These are phyloP conservation scores for Quercus parvula DNA, from an alignment of 306 rosid genomes.

Conservation along the genomic window DNA sequence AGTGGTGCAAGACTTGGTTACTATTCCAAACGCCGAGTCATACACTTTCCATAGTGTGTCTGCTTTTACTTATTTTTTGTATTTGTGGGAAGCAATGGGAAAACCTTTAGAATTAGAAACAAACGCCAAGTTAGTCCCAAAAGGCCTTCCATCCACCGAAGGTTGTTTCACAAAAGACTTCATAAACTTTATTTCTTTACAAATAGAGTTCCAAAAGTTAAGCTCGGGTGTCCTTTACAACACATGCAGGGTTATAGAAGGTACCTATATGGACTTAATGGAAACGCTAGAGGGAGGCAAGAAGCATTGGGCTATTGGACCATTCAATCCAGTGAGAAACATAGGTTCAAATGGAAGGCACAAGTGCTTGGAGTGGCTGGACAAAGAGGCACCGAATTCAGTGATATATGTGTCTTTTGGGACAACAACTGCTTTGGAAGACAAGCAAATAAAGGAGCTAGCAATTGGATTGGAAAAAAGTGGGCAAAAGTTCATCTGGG, in stretches of 20 bases:
- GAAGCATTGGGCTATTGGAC: slow-evolving; percentile 66
- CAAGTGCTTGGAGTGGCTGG: slow-evolving; percentile 50
- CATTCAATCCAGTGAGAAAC: slow-evolving; percentile 46
- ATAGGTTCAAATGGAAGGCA: slow-evolving; percentile 7
- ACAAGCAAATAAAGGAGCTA: slow-evolving; percentile 52
- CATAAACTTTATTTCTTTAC: slow-evolving; percentile 27
- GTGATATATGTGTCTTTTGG: slow-evolving; percentile 76
- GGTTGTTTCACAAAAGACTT: slow-evolving; percentile 49
- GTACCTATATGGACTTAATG: slow-evolving; percentile 40
- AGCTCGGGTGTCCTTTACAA: slow-evolving; percentile 46
- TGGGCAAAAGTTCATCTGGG: slow-evolving; percentile 65
- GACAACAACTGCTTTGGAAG: slow-evolving; percentile 47
- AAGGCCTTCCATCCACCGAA: slow-evolving; percentile 44
- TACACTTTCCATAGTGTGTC: slow-evolving; percentile 62
- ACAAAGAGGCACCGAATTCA: slow-evolving; percentile 30
- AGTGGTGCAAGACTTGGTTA: slow-evolving; percentile 38
- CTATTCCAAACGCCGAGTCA: slow-evolving; percentile 43
- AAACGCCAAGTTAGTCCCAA: slow-evolving; percentile 5
- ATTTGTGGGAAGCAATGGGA: slow-evolving; percentile 34
- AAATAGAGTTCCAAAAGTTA: slow-evolving; percentile 28
- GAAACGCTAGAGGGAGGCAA: slow-evolving; percentile 19
- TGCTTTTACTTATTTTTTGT: slow-evolving; percentile 46
- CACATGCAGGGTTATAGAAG: slow-evolving; percentile 48
- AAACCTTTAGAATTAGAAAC: background rate
- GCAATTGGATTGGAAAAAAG: slow-evolving; percentile 68